Evolutionary conservation across 2,329 filamentous ascomycete genomes (phyloP).

Genomic region (Phialophora macrospora): DNA sequence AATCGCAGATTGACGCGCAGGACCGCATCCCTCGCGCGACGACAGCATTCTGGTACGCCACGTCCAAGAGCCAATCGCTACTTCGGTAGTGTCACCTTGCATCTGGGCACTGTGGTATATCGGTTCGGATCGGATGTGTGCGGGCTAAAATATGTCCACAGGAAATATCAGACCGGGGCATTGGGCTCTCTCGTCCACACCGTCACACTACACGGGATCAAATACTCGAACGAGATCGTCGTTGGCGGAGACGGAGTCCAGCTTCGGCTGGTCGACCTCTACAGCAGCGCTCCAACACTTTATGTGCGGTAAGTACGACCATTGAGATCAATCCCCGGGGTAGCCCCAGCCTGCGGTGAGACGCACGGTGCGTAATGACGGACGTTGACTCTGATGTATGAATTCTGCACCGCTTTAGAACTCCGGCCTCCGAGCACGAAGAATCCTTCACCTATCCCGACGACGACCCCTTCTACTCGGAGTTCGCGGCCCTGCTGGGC

Average conservation of each 20-base stretch:
- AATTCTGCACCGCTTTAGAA: not conserved
- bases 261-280: not conserved
- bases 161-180: not conserved
- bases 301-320: not conserved
- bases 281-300: not conserved
- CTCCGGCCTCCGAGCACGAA: not conserved
- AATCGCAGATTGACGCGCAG: not conserved
- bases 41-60: not conserved
- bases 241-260: not conserved
- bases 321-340: not conserved
- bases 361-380: not conserved
- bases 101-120: not conserved
- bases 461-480: not conserved
- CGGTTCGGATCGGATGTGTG: not conserved
- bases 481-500: not conserved
- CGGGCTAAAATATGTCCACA: not conserved
- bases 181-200: not conserved
- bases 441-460: not conserved
- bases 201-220: not conserved
- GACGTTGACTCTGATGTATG: not conserved
- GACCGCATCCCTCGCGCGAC: not conserved
- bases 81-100: not conserved
- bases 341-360: too few species aligned
- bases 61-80: not conserved
- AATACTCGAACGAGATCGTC: not conserved